Evolutionary conservation across 1,139 yeast species (phyloP), one percentile per base, ranked within the genome.

Genomic region (Ogataea hybrid): DNA sequence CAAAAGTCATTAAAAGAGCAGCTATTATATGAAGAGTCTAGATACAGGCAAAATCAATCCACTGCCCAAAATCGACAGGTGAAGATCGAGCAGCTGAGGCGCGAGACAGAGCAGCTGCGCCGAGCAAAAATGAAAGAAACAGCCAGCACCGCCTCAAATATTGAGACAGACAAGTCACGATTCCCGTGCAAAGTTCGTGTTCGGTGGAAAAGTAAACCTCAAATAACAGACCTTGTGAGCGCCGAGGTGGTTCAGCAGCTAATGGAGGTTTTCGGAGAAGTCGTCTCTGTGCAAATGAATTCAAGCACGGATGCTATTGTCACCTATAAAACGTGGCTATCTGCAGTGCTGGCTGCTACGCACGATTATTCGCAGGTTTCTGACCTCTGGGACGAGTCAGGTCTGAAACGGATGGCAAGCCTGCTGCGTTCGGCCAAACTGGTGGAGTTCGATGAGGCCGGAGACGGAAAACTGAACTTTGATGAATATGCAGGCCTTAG

Each of bases 211-310:
- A 64, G 63, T 43, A 65, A 65, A 41, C 64, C 66, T 3, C 71
- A 67, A 37, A 43, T 73, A 9, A 54, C 55, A 11, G 68, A 54
- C 1, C 45, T 59, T 22, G 61, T 75, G 25, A 63, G 62, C 22
- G 53, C 52, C 3, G 68, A 63, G 2, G 59, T 69, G 1, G 51
- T 77, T 10, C 28, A 32, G 12, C 61, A 65, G 38, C 61, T 77
- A 18, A 73, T 77, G 79, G 50, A 54, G 20, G 69, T 69, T 2
- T 77, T 77, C 58, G 81, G 82, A 0, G 52, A 62, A 0, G 55
- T 75, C 1, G 45, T 39, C 6, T 25, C 49, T 0, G 59, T 63
- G 1, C 29, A 47, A 17, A 39, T 62, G 8, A 36, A 41, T 2
- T 44, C 39, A 5, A 25, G 25, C 4, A 51, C 48, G 37, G 57